Evolutionary conservation across 164 flowering plant genomes (phyloP), one percentile per base, ranked within the genome.

Genomic region (Santalum album): DNA sequence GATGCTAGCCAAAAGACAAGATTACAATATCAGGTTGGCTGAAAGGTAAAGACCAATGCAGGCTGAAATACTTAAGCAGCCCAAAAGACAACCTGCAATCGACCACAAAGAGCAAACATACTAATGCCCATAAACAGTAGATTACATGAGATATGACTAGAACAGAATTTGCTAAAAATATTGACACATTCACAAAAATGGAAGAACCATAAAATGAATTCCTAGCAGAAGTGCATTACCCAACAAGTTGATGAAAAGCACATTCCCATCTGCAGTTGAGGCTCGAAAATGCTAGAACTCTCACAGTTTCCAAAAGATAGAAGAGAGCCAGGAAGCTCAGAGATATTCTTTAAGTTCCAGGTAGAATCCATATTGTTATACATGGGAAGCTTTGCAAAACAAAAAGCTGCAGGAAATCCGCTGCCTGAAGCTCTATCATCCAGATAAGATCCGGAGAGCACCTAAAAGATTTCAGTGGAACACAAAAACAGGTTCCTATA

Each of bases 191-290:
- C n/a, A n/a, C n/a, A n/a, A n/a, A n/a, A n/a, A n/a, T n/a, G n/a
- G n/a, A n/a, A n/a, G n/a, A n/a, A n/a, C n/a, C n/a, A n/a, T n/a
- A n/a, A n/a, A n/a, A n/a, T n/a, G n/a, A n/a, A n/a, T n/a, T n/a
- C n/a, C n/a, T n/a, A 25, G 35, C 34, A 29, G 34, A 29, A 29
- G n/a, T 29, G 9, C 34, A 29, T 75, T 72, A 83, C 89, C 89
- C 89, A 83, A 57, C 56, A 52, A 47, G 58, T 57, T 29, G 92
- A 75, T 60, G 98, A 77, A 65, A 91, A 88, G 71, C 95, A 88
- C 96, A 86, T 91, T 45, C 98, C 98, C 18, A 88, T 26, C 19
- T 66, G 69, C 50, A 86, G 58, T 69, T 72, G 78, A 57, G 98
- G 96, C 14, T 65, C 68, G 34, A 70, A 56, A 57, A 73, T 56